A percentile compares a stretch with the other conserved stretches of the same genome.
phyloP scores from a whole-genome alignment of 1,284 basidiomycete genomes.

The Mycosarcoma mackinlayi region DNA sequence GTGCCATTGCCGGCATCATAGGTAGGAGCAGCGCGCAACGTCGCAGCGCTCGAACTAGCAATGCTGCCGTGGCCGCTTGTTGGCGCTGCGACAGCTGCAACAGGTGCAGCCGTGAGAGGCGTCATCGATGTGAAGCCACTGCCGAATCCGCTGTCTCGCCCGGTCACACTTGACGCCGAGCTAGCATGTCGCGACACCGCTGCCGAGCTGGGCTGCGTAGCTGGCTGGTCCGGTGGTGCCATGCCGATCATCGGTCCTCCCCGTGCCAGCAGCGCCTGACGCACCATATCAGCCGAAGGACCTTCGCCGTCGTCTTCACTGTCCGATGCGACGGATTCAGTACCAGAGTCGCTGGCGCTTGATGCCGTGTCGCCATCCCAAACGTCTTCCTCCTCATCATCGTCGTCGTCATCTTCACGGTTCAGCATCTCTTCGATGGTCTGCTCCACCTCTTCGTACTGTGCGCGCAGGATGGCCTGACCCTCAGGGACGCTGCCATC shows the following conservation, averaged over 20 bases:
- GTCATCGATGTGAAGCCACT: constrained; percentile 32
- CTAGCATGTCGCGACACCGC: constrained; percentile 31
- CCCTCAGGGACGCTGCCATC: constrained; percentile 91
- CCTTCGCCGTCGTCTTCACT: constrained; percentile 39
- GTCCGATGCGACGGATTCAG: constrained; percentile 37
- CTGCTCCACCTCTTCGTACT: constrained; percentile 96
- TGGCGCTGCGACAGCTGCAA: constrained; percentile 1
- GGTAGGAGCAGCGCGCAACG: constrained; percentile 17
- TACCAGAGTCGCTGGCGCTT: constrained; percentile 36
- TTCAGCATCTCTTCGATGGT: constrained; percentile 75
- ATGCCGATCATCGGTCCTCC: constrained; percentile 41
- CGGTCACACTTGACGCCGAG: constrained; percentile 21
- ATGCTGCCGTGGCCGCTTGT: constrained; percentile 28
- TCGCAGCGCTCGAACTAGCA: constrained; percentile 35
- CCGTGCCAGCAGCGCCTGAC: constrained; percentile 40
- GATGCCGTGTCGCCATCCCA: constrained; percentile 46
- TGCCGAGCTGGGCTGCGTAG: constrained; percentile 31
- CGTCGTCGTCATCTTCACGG: constrained; percentile 65
- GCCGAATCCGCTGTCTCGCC: constrained; percentile 30
- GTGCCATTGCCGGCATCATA: background rate
- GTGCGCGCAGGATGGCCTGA: constrained; percentile 94
- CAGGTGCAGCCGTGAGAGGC: constrained; percentile 5
- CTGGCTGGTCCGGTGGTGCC: constrained; percentile 28
- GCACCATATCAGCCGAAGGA: constrained; percentile 41
- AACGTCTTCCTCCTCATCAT: constrained; percentile 59